Conservation (phyloP, 345 rosid species). For the Arabidopsis thaliana region DNA sequence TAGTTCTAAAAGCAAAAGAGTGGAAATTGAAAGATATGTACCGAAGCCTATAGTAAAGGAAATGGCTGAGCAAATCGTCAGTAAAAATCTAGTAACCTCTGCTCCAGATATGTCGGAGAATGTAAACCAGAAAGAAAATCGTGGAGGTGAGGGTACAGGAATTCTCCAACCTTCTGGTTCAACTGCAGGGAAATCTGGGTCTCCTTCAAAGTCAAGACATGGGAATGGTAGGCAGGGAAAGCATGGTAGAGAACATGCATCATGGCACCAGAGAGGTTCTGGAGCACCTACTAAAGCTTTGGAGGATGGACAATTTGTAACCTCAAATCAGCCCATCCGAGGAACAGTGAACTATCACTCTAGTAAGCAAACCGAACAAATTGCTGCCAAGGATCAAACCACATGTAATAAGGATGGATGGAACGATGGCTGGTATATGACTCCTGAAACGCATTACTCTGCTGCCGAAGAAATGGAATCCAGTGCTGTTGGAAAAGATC, state of each 20-base stretch:
- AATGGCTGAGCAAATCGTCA: constrained; percentile 69
- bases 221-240: constrained; percentile 65
- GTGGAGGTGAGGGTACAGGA: constrained; percentile 50
- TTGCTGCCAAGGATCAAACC: constrained; percentile 58
- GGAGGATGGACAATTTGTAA: constrained; percentile 48
- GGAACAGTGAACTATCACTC: constrained; percentile 55
- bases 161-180: constrained; percentile 47
- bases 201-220: constrained; percentile 51
- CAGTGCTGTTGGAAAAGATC: constrained; percentile 56
- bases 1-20: constrained; percentile 75
- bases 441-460: constrained; percentile 54
- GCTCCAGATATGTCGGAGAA: constrained; percentile 39
- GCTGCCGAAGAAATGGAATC: constrained; percentile 49
- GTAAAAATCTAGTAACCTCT: constrained; percentile 48
- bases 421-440: constrained; percentile 62
- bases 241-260: constrained; percentile 65
- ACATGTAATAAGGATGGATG: constrained; percentile 52
- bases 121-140: constrained; percentile 32
- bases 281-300: constrained; percentile 51
- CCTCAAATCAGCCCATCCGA: constrained; percentile 47
- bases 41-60: constrained; percentile 93
- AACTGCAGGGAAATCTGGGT: constrained; percentile 49
- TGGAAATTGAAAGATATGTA: constrained; percentile 87
- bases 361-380: constrained; percentile 45
- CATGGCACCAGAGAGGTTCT: constrained; percentile 73